Evolutionary conservation across 2,329 filamentous ascomycete genomes (phyloP).

Genomic region (Parascedosporium putredinis): DNA sequence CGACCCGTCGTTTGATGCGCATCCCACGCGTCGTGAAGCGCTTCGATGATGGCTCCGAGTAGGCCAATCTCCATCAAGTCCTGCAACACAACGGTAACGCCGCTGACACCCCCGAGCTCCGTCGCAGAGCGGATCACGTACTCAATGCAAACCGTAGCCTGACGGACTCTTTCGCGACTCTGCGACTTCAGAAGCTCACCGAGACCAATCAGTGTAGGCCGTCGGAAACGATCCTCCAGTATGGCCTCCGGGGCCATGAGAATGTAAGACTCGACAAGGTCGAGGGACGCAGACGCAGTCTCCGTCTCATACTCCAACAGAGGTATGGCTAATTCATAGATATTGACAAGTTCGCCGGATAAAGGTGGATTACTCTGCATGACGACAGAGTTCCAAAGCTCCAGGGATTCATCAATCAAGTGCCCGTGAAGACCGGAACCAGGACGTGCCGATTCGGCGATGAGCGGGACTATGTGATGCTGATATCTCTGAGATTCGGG

Average conservation of each 20-base stretch:
- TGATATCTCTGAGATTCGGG: constrained; percentile 70
- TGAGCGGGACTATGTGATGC: constrained; percentile 67
- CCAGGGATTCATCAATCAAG: constrained; percentile 82
- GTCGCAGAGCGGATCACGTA: constrained; percentile 53
- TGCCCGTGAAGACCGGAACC: constrained; percentile 68
- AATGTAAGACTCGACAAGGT: constrained; percentile 61
- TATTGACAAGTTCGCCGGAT: constrained; percentile 48
- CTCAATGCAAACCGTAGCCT: constrained; percentile 53
- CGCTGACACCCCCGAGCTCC: constrained; percentile 48
- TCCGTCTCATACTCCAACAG: constrained; percentile 57
- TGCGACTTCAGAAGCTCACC: constrained; percentile 38
- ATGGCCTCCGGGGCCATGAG: constrained; percentile 59
- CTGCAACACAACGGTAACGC: constrained; percentile 51
- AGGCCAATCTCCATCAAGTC: constrained; percentile 56
- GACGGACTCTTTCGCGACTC: constrained; percentile 46
- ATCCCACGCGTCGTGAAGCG: constrained; percentile 58
- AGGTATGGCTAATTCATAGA: constrained; percentile 54
- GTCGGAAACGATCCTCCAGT: constrained; percentile 44
- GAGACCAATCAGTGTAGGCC: constrained; percentile 37
- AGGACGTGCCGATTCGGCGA: constrained; percentile 68
- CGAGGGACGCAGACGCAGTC: constrained; percentile 49
- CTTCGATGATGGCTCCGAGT: constrained; percentile 52
- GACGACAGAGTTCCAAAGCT: constrained; percentile 74
- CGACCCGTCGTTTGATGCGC: constrained; percentile 71
- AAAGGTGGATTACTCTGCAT: constrained; percentile 53